Evolutionary conservation across 192 early-diverging fungal species (phyloP), one percentile per base, ranked within the genome.

Genomic region (Neocallimastix lanati): DNA sequence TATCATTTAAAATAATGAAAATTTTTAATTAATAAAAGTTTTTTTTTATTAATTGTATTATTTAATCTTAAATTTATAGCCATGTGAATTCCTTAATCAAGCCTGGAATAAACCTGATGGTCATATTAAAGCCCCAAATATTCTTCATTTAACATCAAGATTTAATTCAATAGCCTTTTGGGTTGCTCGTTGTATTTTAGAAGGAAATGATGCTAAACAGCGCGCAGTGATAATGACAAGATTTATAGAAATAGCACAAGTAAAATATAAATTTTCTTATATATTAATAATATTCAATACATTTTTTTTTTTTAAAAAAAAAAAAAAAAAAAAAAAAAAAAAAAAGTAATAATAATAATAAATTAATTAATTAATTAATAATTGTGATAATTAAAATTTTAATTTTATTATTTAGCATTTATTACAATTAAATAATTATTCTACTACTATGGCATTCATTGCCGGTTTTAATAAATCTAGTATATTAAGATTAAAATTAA

Each of bases 131-230:
- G 85, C 85, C 5, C 83, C 83, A 2, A 81, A 82, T 40, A 81
- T 85, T 33, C 78, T 79, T 78, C 79, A 78, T 11, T 79, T 85
- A n/a, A 85, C 83, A 16, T 29, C 79, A 18, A 16, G 85, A 30
- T 85, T 85, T 30, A 85, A 85, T 82, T 79, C 85, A 30, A 82
- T 84, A 15, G 85, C 85, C 6, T 82, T 81, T 27, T 85, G 85
- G 85, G 76, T 77, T 21, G 82, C 83, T n/a, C 79, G 82, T 81
- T 81, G 77, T 27, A 80, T 85, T 28, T 78, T 85, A 28, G 83
- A 85, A 35, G 79, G 77, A 36, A 81, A 82, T 29, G 84, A 81
- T 13, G 78, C 83, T 11, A 84, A 79, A 58, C 79, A 77, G 15
- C 78, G 85, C 37, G 85, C 81, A 13, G 80, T 82, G 67, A 81